These are phyloP conservation scores for Arthromyces matolae DNA, from an alignment of 768 basidiomycete genomes.

Conservation along the genomic window DNA sequence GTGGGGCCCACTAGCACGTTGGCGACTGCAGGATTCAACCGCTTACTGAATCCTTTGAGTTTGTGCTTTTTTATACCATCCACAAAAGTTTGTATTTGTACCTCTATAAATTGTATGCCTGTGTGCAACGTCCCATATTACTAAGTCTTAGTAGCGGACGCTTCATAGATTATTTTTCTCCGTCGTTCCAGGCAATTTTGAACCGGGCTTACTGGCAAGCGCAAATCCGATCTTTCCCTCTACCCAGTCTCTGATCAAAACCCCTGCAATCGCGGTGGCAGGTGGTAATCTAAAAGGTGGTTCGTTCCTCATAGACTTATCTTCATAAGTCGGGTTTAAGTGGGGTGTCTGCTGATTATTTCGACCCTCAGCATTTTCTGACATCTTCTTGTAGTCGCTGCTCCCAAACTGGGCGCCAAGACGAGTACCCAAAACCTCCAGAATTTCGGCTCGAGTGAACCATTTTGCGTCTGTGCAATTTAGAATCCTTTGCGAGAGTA, in stretches of 20 bases:
- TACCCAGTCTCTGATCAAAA: slow-evolving; percentile 80
- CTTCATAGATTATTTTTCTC: slow-evolving; percentile 9
- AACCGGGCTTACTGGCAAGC: slow-evolving; percentile 7
- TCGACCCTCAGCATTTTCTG: slow-evolving; percentile 37
- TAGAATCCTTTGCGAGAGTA: background rate
- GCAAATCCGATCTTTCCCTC: slow-evolving; percentile 49
- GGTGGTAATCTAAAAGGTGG: slow-evolving; percentile 75
- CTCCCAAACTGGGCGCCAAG: slow-evolving; percentile 46
- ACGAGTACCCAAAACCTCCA: slow-evolving; percentile 54
- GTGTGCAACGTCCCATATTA: background rate
- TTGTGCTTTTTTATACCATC: slow-evolving; percentile 7
- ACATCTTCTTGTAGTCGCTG: slow-evolving; percentile 48
- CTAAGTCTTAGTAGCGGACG: too few species aligned
- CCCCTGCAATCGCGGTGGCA: slow-evolving; percentile 75
- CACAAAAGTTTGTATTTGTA: slow-evolving; percentile 14
- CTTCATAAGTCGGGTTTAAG: slow-evolving; percentile 15
- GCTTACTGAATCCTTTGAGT: slow-evolving; percentile 41
- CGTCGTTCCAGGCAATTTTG: background rate
- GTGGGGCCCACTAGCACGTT: slow-evolving; percentile 74
- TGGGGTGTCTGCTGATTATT: slow-evolving; percentile 17
- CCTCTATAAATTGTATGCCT: slow-evolving; percentile 3
- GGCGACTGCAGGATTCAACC: slow-evolving; percentile 77
- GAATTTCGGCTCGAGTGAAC: slow-evolving; percentile 76
- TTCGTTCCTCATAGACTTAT: slow-evolving; percentile 31
- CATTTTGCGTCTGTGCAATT: slow-evolving; percentile 71